Evolutionary conservation across 768 basidiomycete genomes (phyloP), one percentile per base, ranked within the genome.

Genomic region (Kwoniella heveanensis): DNA sequence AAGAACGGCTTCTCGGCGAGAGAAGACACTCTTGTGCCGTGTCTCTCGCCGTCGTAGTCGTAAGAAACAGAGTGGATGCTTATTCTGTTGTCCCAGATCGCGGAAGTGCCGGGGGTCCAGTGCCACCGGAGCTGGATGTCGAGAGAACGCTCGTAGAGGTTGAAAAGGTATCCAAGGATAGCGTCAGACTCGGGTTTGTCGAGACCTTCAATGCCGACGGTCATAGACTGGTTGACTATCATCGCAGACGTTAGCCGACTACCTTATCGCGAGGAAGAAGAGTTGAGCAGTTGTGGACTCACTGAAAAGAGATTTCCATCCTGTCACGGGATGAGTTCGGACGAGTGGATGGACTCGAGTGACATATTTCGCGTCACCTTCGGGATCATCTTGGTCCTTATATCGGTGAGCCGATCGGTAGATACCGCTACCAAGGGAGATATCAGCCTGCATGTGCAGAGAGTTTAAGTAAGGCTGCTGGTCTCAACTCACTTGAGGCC

Each of bases 41-140:
- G 70, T 51, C 84, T 80, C 25, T 69, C 67, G 19, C 74, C 75
- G 4, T 63, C 65, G 67, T 83, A 83, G 62, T 83, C 82, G 66
- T 77, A 80, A 0, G 79, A 79, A 6, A 81, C 81, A 17, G 74
- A 71, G 63, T 82, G 81, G 56, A 77, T 73, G 10, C 70, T 76
- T 12, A 67, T 63, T 48, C 75, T 57, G 66, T 81, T 82, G 70
- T 80, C 76, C 80, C 81, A 81, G 60, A 81, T 77, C 19, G 78
- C 78, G 2, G 71, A 62, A 6, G 70, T 75, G 27, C 73, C 77
- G 46, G 74, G 70, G 29, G 77, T 73, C 81, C 81, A 81, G 39
- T 77, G 71, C 77, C 77, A 80, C 21, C 82, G 72, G 21, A 81
- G 72, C 64, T 80, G 78, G 52, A 79, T 73, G 65, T 82, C 79